Percentiles rank a stretch among this genome's conserved stretches.
Conservation (phyloP, 495 filamentous ascomycete species). For the Neurospora sp. region DNA sequence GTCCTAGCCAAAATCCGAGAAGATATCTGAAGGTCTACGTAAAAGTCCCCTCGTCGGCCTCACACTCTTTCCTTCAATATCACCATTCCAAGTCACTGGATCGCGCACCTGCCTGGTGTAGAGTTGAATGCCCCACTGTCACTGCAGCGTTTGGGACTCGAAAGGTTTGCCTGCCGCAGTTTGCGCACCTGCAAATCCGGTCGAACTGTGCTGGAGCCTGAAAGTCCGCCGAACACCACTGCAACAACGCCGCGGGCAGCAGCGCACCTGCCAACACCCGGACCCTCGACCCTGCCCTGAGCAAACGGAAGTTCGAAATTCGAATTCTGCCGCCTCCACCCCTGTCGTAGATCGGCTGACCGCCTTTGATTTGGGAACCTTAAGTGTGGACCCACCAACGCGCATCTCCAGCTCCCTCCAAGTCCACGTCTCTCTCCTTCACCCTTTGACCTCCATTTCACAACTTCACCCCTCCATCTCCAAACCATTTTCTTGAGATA, state of each 20-base stretch:
- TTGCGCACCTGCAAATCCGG: neutral
- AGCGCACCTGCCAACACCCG: neutral
- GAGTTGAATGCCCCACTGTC: neutral
- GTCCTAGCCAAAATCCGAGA: neutral
- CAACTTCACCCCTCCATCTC: neutral
- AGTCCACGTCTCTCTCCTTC: neutral
- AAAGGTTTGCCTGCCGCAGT: neutral
- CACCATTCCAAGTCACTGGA: neutral
- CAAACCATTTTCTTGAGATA: neutral
- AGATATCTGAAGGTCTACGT: neutral
- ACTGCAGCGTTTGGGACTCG: neutral
- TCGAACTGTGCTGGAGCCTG: neutral
- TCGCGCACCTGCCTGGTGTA: neutral
- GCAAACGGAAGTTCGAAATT: neutral
- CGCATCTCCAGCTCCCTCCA: neutral
- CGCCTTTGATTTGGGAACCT: constrained; percentile 1
- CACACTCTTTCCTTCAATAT: neutral
- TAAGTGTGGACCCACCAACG: neutral
- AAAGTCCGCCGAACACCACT: neutral
- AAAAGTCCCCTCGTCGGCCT: neutral
- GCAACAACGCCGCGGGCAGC: neutral
- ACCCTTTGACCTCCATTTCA: neutral
- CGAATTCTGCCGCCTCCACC: neutral
- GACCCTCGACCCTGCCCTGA: neutral
- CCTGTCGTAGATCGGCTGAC: neutral